A percentile compares a stretch with the other conserved stretches of the same genome.
Conservation (phyloP, 306 rosid species). For the Quercus wislizeni region DNA sequence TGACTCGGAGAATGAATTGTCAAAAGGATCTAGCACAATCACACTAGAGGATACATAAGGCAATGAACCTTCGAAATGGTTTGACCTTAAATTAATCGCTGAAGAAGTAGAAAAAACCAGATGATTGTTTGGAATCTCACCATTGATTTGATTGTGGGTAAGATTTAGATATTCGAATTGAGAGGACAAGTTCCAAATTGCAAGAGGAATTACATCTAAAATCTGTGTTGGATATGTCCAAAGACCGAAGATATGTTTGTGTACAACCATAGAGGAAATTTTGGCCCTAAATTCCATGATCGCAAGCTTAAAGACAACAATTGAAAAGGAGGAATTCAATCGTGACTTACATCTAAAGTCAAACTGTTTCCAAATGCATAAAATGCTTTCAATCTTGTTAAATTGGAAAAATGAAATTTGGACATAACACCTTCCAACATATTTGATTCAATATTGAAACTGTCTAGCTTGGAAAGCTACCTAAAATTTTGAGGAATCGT, state of each 20-base stretch:
- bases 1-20: neutral
- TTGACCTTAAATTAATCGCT: neutral
- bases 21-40: no score
- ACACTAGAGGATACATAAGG: no score
- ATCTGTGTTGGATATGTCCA: conserved; percentile 14
- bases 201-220: conserved; percentile 9
- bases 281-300: conserved; percentile 5
- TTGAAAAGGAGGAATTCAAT: no score
- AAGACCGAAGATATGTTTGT: neutral
- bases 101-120: no score
- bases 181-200: neutral
- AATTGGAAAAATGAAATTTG: neutral
- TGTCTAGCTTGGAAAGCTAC: conserved; percentile 2
- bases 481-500: conserved; percentile 7
- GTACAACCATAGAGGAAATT: conserved; percentile 20
- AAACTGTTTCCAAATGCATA: neutral
- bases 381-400: neutral
- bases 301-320: conserved; percentile 11
- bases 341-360: neutral
- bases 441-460: neutral
- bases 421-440: conserved; percentile 25
- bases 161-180: no score
- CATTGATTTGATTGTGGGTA: no score
- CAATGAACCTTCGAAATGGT: neutral
- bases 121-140: no score